Conservation (phyloP, 306 rosid species). For the Adenanthera pavonina region DNA sequence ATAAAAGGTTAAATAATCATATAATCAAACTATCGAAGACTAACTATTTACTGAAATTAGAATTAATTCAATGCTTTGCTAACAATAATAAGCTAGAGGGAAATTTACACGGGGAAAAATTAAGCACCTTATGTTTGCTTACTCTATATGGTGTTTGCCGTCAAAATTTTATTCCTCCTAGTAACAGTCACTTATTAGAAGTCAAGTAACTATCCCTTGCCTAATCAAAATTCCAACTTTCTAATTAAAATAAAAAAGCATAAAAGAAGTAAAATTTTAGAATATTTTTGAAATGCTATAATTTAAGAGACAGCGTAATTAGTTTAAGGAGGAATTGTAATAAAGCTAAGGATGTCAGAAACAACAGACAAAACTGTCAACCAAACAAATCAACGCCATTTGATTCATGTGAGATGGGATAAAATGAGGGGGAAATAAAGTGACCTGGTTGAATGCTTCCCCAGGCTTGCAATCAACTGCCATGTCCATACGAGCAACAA, state of each 20-base stretch:
- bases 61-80: neutral
- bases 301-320: neutral
- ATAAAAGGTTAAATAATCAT: neutral
- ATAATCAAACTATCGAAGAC: neutral
- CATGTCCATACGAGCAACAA: conserved; percentile 91
- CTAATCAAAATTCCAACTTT: neutral
- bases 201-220: neutral
- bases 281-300: neutral
- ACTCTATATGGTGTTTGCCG: neutral
- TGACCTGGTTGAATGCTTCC: conserved; percentile 82
- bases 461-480: conserved; percentile 88
- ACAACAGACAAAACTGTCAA: neutral
- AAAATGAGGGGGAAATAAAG: neutral
- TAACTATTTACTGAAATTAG: neutral
- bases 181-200: neutral
- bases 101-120: neutral
- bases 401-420: neutral
- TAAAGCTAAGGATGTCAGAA: neutral
- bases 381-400: conserved; percentile 13
- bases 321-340: neutral
- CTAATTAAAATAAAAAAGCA: neutral
- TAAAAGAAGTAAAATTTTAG: neutral
- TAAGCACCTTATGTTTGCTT: neutral
- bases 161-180: neutral
- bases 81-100: neutral